These are phyloP conservation scores for Herpetomonas muscarum DNA, from an alignment of 208 protist genomes.

Conservation along the genomic window DNA sequence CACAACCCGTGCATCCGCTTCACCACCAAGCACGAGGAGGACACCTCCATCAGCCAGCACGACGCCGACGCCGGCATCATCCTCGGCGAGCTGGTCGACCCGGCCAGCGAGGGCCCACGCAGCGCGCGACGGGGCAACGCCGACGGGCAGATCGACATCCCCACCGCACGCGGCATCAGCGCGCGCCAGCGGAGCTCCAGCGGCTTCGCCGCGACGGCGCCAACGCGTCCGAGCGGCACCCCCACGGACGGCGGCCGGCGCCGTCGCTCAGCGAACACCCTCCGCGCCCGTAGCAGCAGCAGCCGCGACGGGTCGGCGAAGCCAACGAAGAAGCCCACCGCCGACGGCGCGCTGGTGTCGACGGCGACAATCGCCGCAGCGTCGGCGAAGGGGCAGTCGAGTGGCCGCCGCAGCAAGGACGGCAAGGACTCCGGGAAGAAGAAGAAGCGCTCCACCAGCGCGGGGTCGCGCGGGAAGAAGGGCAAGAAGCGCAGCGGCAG, in stretches of 20 bases:
- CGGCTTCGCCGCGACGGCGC: neutral
- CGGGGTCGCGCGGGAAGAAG: too few species aligned
- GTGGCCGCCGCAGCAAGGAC: too few species aligned
- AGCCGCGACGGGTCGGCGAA: constrained; percentile 6
- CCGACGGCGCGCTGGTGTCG: neutral
- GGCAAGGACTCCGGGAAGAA: too few species aligned
- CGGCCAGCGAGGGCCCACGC: too few species aligned
- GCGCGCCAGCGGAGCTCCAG: too few species aligned
- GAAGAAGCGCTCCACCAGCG: too few species aligned
- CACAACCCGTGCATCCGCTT: constrained; percentile 78
- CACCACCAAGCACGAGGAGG: constrained; percentile 55
- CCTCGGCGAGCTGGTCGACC: constrained; percentile 1
- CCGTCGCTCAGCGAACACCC: too few species aligned
- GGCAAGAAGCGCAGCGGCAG: neutral
- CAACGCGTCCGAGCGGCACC: neutral
- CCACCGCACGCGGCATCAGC: constrained; percentile 6
- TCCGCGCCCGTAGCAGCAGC: neutral
- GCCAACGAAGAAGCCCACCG: neutral
- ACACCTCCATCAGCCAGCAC: constrained; percentile 37
- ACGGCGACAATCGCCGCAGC: neutral
- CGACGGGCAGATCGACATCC: constrained; percentile 14
- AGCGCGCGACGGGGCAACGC: neutral
- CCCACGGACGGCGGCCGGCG: too few species aligned
- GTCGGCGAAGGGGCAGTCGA: too few species aligned
- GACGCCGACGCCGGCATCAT: constrained; percentile 13